Evolutionary conservation across 2,329 filamentous ascomycete genomes (phyloP).

Genomic region (Cytospora schulzeri): DNA sequence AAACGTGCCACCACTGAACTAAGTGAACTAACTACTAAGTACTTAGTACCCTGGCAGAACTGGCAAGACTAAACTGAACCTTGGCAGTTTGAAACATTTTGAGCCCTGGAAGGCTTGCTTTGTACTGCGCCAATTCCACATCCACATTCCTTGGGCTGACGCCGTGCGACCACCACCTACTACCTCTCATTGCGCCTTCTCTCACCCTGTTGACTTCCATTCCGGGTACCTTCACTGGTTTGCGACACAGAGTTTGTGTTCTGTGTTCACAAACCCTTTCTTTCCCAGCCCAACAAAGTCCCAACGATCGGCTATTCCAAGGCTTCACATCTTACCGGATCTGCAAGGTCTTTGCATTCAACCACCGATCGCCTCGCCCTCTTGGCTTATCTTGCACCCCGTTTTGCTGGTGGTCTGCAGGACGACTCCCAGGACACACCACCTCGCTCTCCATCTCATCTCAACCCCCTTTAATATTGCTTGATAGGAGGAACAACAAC

Average conservation of each 20-base stretch:
- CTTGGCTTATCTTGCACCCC: neutral
- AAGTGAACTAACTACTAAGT: no score
- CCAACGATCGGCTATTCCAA: neutral
- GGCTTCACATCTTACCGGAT: neutral
- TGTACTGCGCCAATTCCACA: neutral
- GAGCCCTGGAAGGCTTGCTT: neutral
- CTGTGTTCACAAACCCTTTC: neutral
- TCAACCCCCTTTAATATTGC: neutral
- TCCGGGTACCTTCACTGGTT: slow-evolving; percentile 3
- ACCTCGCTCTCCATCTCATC: neutral
- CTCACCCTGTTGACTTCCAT: no score
- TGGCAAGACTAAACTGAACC: no score
- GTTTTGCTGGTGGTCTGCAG: neutral
- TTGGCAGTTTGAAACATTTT: neutral
- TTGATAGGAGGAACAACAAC: neutral
- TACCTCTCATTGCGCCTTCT: slow-evolving; percentile 18
- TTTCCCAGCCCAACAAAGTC: neutral
- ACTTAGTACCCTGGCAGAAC: no score
- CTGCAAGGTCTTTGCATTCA: neutral
- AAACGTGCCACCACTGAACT: no score
- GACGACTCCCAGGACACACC: neutral
- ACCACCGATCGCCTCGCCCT: neutral
- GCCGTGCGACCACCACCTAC: slow-evolving; percentile 8
- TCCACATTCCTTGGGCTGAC: neutral
- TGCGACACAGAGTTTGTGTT: neutral